phyloP scores from a whole-genome alignment of 305 asterid species.

The Striga hermonthica region DNA sequence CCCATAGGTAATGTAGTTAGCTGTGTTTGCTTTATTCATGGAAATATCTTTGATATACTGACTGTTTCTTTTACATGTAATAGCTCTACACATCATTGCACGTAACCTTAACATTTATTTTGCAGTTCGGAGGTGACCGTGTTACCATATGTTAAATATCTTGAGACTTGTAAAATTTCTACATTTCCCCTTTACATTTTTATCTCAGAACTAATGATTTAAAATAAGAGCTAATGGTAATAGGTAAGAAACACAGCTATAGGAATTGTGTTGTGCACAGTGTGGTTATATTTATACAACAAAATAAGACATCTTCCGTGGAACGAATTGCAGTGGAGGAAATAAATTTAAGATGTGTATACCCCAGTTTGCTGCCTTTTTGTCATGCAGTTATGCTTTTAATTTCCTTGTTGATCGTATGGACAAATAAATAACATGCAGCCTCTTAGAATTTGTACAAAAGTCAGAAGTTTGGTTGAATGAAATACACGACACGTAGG shows the following conservation, averaged over 20 bases:
- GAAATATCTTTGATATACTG: slow-evolving; percentile 11
- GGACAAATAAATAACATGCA: slow-evolving; percentile 13
- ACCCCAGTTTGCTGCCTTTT: slow-evolving; percentile 22
- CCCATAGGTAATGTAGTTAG: slow-evolving; percentile 44
- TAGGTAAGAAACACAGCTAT: background rate
- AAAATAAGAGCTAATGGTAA: slow-evolving; percentile 3
- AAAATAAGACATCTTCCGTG: slow-evolving; percentile 5
- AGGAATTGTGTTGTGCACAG: background rate
- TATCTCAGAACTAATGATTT: slow-evolving; percentile 10
- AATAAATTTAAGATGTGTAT: slow-evolving; percentile 9
- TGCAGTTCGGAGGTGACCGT: slow-evolving; percentile 14
- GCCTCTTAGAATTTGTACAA: slow-evolving; percentile 17
- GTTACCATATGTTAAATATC: slow-evolving; percentile 5
- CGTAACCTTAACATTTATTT: slow-evolving; percentile 10
- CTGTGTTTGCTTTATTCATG: slow-evolving; percentile 4
- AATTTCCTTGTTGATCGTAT: background rate
- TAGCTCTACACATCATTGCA: slow-evolving; percentile 17
- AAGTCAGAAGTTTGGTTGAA: slow-evolving; percentile 20
- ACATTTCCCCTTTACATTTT: background rate
- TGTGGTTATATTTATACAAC: background rate
- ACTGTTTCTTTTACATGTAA: background rate
- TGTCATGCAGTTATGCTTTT: slow-evolving; percentile 18
- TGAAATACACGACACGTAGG: slow-evolving; percentile 16
- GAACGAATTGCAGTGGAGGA: slow-evolving; percentile 11
- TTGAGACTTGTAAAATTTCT: slow-evolving; percentile 6